Percentiles rank a stretch among this genome's conserved stretches.
phyloP scores from a whole-genome alignment of 495 filamentous ascomycete species.

The Durotheca rogersii region DNA sequence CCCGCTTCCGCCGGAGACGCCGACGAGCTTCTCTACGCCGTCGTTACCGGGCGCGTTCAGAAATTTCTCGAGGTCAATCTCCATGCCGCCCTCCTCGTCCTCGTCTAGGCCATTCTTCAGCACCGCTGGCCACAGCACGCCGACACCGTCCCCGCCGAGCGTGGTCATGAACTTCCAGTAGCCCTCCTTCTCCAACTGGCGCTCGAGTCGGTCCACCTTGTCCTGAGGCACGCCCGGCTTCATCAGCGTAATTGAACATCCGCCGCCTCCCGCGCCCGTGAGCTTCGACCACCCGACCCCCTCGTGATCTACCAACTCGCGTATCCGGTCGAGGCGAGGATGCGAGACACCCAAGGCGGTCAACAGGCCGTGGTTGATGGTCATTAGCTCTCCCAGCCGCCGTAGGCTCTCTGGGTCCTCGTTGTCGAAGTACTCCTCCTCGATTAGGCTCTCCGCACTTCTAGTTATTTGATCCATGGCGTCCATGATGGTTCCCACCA shows the following conservation, averaged over 20 bases:
- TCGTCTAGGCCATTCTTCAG: constrained; percentile 69
- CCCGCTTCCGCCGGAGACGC: constrained; percentile 54
- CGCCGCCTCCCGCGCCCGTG: constrained; percentile 92
- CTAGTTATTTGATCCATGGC: constrained; percentile 79
- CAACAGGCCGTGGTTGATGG: constrained; percentile 89
- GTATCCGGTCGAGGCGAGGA: constrained; percentile 85
- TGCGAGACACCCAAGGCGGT: constrained; percentile 90
- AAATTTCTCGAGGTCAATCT: constrained; percentile 92
- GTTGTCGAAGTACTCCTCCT: constrained; percentile 60
- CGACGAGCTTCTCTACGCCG: constrained; percentile 75
- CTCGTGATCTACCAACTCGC: constrained; percentile 84
- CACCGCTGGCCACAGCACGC: constrained; percentile 88
- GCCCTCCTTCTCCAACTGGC: constrained; percentile 68
- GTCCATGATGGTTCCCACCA: constrained; percentile 76
- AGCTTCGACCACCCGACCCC: constrained; percentile 97
- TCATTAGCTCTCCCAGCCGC: constrained; percentile 79
- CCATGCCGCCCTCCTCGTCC: constrained; percentile 74
- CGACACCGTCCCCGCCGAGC: constrained; percentile 86
- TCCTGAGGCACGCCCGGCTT: constrained; percentile 57
- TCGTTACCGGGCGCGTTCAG: constrained; percentile 76
- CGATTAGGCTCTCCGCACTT: constrained; percentile 70
- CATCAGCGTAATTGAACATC: constrained; percentile 89
- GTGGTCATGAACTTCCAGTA: constrained; percentile 85
- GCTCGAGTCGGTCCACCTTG: constrained; percentile 60
- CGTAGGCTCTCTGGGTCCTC: constrained; percentile 58